Conservation (phyloP, 1,139 yeast genomes). For the Yamadazyma taylorii region DNA sequence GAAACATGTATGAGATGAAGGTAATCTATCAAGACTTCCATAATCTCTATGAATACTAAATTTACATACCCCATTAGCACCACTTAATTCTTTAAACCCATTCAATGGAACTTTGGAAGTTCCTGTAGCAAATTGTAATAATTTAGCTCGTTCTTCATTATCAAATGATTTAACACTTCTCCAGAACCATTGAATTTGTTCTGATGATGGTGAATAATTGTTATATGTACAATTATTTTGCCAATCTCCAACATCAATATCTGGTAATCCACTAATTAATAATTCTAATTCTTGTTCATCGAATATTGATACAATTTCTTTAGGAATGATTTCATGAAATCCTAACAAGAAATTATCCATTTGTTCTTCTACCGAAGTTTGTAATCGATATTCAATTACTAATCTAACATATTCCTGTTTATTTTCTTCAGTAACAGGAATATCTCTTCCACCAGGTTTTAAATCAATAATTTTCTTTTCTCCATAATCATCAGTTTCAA, state of each 20-base stretch:
- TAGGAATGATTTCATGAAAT: slow-evolving; percentile 90
- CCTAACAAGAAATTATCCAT: slow-evolving; percentile 84
- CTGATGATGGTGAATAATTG: slow-evolving; percentile 81
- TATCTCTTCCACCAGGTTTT: slow-evolving; percentile 77
- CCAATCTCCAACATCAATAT: slow-evolving; percentile 96
- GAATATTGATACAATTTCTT: slow-evolving; percentile 80
- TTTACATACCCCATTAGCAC: slow-evolving; percentile 83
- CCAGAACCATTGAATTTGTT: slow-evolving; percentile 98
- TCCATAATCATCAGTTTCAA: slow-evolving; percentile 93
- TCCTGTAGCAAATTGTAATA: slow-evolving; percentile 95
- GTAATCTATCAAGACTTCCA: slow-evolving; percentile 82
- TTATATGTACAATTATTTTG: slow-evolving; percentile 78
- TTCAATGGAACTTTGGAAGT: slow-evolving; percentile 94
- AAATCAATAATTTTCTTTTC: slow-evolving; percentile 80
- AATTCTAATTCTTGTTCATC: slow-evolving; percentile 96
- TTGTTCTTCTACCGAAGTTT: slow-evolving; percentile 83
- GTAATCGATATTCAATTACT: slow-evolving; percentile 84
- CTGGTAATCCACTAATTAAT: slow-evolving; percentile 92
- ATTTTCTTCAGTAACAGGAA: slow-evolving; percentile 87
- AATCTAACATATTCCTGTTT: slow-evolving; percentile 84
- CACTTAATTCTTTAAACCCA: slow-evolving; percentile 89
- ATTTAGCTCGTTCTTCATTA: slow-evolving; percentile 88
- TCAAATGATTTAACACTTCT: slow-evolving; percentile 95
- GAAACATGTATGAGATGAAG: slow-evolving; percentile 95
- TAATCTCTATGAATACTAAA: slow-evolving; percentile 91